Percentiles rank a stretch among this genome's conserved stretches.
Conservation (phyloP, 768 basidiomycete genomes). For the Termitomyces sp. region DNA sequence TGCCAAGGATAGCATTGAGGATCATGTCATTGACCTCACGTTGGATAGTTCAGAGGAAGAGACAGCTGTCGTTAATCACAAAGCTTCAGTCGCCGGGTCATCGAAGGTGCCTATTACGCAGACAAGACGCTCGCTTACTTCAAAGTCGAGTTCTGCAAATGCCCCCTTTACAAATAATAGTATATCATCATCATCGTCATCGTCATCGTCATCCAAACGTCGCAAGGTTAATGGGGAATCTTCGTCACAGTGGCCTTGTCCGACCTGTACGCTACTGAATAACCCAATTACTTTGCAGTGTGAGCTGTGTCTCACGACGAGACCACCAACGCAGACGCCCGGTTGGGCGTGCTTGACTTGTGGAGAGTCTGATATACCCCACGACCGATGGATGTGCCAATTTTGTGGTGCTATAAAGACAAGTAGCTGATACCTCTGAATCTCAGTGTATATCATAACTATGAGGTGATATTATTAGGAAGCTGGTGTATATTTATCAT, state of each 20-base stretch:
- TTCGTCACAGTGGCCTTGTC: constrained; percentile 43
- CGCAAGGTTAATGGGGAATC: not conserved
- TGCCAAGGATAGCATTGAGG: constrained; percentile 55
- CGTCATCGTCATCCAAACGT: constrained; percentile 4
- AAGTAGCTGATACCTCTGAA: constrained; percentile 20
- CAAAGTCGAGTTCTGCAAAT: not conserved
- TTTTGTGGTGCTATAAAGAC: constrained; percentile 66
- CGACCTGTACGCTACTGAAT: constrained; percentile 66
- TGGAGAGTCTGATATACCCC: constrained; percentile 53
- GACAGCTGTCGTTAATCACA: constrained; percentile 16
- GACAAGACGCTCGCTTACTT: constrained; percentile 6
- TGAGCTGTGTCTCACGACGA: constrained; percentile 44
- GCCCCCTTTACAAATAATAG: not conserved
- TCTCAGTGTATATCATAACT: not conserved
- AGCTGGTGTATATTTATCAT: not conserved
- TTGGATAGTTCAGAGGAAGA: constrained; percentile 31
- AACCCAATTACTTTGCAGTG: constrained; percentile 43
- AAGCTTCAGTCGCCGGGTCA: constrained; percentile 16
- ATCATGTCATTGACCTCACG: constrained; percentile 58
- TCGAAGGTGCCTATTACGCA: constrained; percentile 16
- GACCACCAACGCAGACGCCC: constrained; percentile 21
- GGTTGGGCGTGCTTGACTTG: constrained; percentile 68
- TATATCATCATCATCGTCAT: not conserved
- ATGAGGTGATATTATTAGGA: not conserved
- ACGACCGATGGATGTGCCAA: constrained; percentile 69